Percentiles rank a stretch among this genome's conserved stretches.
phyloP scores from a whole-genome alignment of 2,329 filamentous ascomycete genomes.

The Epichloe gansuensis region DNA sequence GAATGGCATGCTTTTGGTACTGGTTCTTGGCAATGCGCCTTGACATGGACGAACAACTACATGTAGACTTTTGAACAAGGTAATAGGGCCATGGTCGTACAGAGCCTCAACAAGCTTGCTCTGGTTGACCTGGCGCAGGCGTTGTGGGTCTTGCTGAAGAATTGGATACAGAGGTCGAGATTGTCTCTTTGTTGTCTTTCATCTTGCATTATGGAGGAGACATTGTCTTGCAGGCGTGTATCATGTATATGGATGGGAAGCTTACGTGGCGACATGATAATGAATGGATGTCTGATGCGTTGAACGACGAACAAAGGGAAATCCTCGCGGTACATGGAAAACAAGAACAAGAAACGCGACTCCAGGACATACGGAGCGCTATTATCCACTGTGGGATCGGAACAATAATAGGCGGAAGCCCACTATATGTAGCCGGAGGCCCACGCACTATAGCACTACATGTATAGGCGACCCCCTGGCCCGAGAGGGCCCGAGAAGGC shows the following conservation, averaged over 20 bases:
- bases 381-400: too few species aligned
- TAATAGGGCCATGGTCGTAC: not conserved
- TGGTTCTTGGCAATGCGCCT: constrained; percentile 27
- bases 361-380: too few species aligned
- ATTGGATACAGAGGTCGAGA: not conserved
- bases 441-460: too few species aligned
- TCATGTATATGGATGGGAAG: not conserved
- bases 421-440: too few species aligned
- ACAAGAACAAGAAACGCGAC: too few species aligned
- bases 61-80: not conserved
- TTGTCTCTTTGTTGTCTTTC: not conserved
- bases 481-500: too few species aligned
- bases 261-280: not conserved
- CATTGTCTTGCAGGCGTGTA: not conserved
- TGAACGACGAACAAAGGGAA: constrained; percentile 2
- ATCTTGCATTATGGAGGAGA: not conserved
- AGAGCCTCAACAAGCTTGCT: not conserved
- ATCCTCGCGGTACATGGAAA: constrained; percentile 17
- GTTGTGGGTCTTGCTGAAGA: not conserved
- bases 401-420: too few species aligned
- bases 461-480: too few species aligned
- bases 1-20: constrained; percentile 30
- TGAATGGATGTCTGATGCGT: not conserved
- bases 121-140: not conserved
- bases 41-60: constrained; percentile 10